Evolutionary conservation across 73 alveolate species (phyloP).

Genomic region (Paramecium caudatum): DNA sequence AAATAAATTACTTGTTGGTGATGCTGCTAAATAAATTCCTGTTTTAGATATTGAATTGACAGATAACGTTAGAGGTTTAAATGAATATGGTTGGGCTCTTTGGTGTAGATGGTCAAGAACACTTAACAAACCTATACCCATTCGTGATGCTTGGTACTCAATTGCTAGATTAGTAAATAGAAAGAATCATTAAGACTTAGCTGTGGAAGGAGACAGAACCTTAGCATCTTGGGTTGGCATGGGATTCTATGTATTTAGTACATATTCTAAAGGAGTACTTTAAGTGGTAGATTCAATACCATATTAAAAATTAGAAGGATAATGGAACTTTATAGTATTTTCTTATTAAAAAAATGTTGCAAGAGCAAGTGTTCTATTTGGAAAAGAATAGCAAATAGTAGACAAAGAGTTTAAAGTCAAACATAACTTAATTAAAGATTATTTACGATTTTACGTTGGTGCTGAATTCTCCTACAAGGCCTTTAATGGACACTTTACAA

Average conservation of each 20-base stretch:
- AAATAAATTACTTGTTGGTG: not conserved
- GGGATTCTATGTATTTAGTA: not conserved
- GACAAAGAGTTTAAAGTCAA: conserved; percentile 41
- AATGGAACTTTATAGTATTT: conserved; percentile 33
- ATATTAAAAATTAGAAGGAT: not conserved
- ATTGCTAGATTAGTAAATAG: not conserved
- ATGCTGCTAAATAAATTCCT: not conserved
- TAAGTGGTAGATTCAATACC: not conserved
- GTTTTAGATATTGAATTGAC: conserved; percentile 10
- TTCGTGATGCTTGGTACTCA: not conserved
- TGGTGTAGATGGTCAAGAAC: conserved; percentile 64
- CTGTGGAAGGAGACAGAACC: conserved; percentile 18
- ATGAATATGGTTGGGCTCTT: conserved; percentile 53
- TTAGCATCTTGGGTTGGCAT: not conserved
- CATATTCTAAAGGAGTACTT: not conserved
- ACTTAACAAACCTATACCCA: not conserved
- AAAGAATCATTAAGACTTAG: not conserved
- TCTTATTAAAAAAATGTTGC: not conserved
- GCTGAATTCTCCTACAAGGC: not conserved
- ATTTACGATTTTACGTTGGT: conserved; percentile 36
- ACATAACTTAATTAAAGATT: not conserved
- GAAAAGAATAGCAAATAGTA: not conserved
- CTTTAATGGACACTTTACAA: not conserved
- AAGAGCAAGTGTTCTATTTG: conserved; percentile 7
- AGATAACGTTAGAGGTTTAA: conserved; percentile 34